Conservation (phyloP, 1,284 basidiomycete genomes). For the Neotropicomus parvogracilis region DNA sequence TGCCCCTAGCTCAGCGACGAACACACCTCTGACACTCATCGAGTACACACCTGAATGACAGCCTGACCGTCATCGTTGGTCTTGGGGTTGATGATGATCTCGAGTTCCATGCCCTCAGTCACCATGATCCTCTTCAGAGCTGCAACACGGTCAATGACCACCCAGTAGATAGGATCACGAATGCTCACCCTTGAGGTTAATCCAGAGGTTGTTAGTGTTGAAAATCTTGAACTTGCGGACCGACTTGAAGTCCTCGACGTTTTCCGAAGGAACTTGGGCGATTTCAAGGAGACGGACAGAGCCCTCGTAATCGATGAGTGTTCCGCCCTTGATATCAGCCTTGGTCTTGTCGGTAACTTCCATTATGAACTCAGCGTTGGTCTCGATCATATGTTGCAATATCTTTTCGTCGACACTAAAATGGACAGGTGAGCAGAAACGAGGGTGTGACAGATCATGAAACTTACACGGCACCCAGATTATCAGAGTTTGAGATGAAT, state of each 20-base stretch:
- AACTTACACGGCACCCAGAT: slow-evolving; percentile 93
- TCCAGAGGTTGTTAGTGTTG: slow-evolving; percentile 98
- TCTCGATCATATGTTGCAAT: slow-evolving; percentile 88
- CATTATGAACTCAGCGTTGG: slow-evolving; percentile 90
- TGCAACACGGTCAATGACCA: slow-evolving; percentile 20
- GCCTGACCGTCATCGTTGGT: slow-evolving; percentile 83
- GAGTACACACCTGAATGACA: slow-evolving; percentile 58
- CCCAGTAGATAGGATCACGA: not conserved
- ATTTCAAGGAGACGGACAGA: slow-evolving; percentile 94
- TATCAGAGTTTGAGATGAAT: slow-evolving; percentile 99
- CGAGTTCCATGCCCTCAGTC: slow-evolving; percentile 85
- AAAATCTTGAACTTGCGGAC: slow-evolving; percentile 94
- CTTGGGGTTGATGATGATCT: slow-evolving; percentile 96
- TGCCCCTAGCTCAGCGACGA: slow-evolving; percentile 23
- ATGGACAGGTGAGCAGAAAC: slow-evolving; percentile 9
- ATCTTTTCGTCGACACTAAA: slow-evolving; percentile 76
- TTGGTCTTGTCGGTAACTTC: slow-evolving; percentile 99
- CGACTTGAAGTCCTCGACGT: slow-evolving; percentile 98
- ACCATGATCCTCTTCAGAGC: slow-evolving; percentile 95
- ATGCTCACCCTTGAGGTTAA: slow-evolving; percentile 74
- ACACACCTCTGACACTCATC: not conserved
- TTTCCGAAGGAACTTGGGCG: slow-evolving; percentile 96
- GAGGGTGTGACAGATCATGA: slow-evolving; percentile 23
- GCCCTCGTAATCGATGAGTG: slow-evolving; percentile 95
- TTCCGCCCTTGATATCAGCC: slow-evolving; percentile 99